Base-by-base conservation (phyloP, 2,329 filamentous ascomycete genomes). In the Exophiala calicioides region DNA sequence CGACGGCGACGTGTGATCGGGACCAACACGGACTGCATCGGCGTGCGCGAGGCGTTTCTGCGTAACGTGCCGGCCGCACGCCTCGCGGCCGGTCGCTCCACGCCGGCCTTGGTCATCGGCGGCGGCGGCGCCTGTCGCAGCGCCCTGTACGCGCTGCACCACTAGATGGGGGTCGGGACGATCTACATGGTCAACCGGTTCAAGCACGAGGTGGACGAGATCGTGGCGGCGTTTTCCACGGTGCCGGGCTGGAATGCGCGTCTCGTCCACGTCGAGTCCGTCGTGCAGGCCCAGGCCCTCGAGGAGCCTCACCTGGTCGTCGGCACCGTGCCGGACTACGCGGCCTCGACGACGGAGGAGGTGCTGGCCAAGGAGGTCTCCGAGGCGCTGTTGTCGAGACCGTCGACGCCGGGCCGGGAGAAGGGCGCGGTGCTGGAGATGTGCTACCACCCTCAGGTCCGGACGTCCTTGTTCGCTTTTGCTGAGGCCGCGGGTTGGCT, bases 111-210 rank as follows among this genome's bases (percentile, higher is more conserved):
- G 50, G 81, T 91, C 13, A 75, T 90, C 36, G 87, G 87, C 21
- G 86, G 85, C 3, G 87, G 87, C 21, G 87, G 86, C 27, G 86
- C 86, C 1, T 84, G 85, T 7, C 75, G 87, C 27, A 83, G 80
- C 13, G 86, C 87, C 6, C 79, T 90, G 20, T 90, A 90, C 60
- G 83, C 86, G 1, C 69, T 90, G 53, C 75, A 81, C 57, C 81
- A 79, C 58, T 86, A 79, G 75, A 77, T 90, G 65, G 75, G 78
- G 47, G 82, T 79, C 24, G 79, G 75, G 18, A 74, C 74, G 29
- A 83, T 90, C 54, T 91, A 90, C 66, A 73, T 90, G 21, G 84
- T 89, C 36, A 90, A 90, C 68, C 78, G 87, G 21, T 84, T 89
- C 61, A 68, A 69, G 13, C 63, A 60, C 21, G 86, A 90, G 65